Evolutionary conservation across 2,329 filamentous ascomycete genomes (phyloP), one percentile per base, ranked within the genome.

Genomic region (Neurospora sp.): DNA sequence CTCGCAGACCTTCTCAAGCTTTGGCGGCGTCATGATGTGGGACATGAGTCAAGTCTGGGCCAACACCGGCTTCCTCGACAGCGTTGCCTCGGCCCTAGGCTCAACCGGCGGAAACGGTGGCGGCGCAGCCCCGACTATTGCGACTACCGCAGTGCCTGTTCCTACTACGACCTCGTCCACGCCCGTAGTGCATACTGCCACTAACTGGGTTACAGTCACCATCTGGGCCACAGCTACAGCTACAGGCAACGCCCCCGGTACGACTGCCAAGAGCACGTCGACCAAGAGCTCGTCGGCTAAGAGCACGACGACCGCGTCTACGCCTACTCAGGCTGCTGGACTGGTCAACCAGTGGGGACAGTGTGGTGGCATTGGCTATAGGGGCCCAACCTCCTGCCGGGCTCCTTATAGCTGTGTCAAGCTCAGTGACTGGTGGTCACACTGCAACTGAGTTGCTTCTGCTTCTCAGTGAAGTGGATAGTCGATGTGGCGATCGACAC

Each of bases 1-100:
- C 74, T 82, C 80, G 65, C 84, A 84, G 78, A 77, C 79, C 52
- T 91, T 85, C 75, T 77, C 80, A 3, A 89, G 84, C 77, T 91
- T 91, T 74, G 89, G 88, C 8, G 89, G 89, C 38, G 83, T 89
- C 37, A 90, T 91, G 89, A 52, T 71, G 82, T 90, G 80, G 89
- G 89, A 91, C 77, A 86, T 86, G 79, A 86, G 82, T 38, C 87
- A 89, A 80, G 82, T 86, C 1, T 88, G 84, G 72, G 78, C 79
- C n/a, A 90, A 90, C 77, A 40, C 73, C 1, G 87, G 86, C 1
- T 89, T 88, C 76, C 79, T 90, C 69, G 77, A 79, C 36, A 76
- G 80, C 43, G 79, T 88, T 4, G 77, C 78, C 73, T 70, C 75
- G 40, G 76, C 79, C 69, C 75, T 84, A 69, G 74, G 72, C 8